Base-by-base conservation (phyloP, 192 early-diverging fungal species). In the Backusella australiensis region DNA sequence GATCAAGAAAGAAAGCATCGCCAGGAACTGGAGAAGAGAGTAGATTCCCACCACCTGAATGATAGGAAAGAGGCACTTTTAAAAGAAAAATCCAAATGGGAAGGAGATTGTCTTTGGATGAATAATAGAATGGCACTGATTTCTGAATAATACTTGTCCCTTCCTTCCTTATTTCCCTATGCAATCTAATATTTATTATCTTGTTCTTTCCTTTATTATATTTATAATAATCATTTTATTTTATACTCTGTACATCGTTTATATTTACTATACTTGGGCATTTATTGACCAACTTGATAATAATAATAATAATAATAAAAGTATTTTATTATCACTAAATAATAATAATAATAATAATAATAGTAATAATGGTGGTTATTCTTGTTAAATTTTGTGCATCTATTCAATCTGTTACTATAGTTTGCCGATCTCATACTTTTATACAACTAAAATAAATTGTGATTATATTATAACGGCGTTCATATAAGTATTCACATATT, bases 21-120 rank as follows among this genome's bases (percentile, higher is more conserved):
- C 0, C 76, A 77, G 14, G 74, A 81, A 0, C 67, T 85, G 1
- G 77, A 82, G 3, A 78, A 80, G n/a, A 80, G 75, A 77, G 69
- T 80, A 23, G 82, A 85, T 70, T 80, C 81, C 49, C 78, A 75
- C 0, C 81, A 82, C 32, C 80, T 79, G 71, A 75, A 68, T 29
- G 80, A 84, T 71, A 82, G 81, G 65, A 65, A 81, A 9, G 78
- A 83, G 67, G 76, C 81, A 53, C 81, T 87, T 65, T 68, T 72
- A 39, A 73, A 75, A 11, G 81, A 82, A 59, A 78, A 75, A 15
- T 69, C 69, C 66, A 56, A 71, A 56, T 77, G 79, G 75, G 74
- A 76, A 53, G 75, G 71, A 0, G 79, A 80, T 66, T 68, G 74
- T 49, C 75, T 76, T 19, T 63, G 69, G 70, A 66, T 80, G 32